These are phyloP conservation scores for Rhizoclosmatium globosum DNA, from an alignment of 192 early-diverging fungal genomes.

Conservation along the genomic window DNA sequence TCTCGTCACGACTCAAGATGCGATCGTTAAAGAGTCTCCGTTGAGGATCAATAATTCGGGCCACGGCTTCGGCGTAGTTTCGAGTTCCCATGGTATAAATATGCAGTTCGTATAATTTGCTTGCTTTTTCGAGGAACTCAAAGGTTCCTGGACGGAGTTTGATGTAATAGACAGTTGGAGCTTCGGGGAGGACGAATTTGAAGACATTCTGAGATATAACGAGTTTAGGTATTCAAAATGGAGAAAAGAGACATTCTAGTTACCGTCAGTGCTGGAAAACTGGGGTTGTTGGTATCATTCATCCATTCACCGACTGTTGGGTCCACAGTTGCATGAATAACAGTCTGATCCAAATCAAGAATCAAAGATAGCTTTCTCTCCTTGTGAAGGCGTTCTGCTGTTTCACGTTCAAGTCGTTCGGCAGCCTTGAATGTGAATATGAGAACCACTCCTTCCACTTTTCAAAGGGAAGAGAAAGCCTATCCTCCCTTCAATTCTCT, in stretches of 20 bases:
- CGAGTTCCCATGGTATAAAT: slow-evolving; percentile 99
- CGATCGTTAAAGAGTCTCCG: slow-evolving; percentile 81
- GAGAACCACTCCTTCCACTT: slow-evolving; percentile 8
- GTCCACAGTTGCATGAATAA: slow-evolving; percentile 92
- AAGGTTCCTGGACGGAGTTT: slow-evolving; percentile 87
- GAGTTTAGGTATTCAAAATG: slow-evolving; percentile 2
- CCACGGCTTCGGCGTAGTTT: slow-evolving; percentile 89
- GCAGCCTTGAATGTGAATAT: slow-evolving; percentile 64
- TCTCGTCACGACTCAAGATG: slow-evolving; percentile 94
- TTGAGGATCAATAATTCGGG: slow-evolving; percentile 86
- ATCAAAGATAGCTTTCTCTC: slow-evolving; percentile 85
- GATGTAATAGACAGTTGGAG: slow-evolving; percentile 74
- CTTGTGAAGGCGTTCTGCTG: slow-evolving; percentile 66
- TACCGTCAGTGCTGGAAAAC: slow-evolving; percentile 59
- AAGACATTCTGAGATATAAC: slow-evolving; percentile 66
- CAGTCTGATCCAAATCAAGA: slow-evolving; percentile 97
- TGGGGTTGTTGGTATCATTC: slow-evolving; percentile 64
- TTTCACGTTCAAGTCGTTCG: slow-evolving; percentile 74
- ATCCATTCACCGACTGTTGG: slow-evolving; percentile 80
- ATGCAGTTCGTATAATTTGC: slow-evolving; percentile 88
- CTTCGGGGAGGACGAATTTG: slow-evolving; percentile 77
- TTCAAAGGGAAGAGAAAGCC: background rate
- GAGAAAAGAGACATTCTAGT: background rate
- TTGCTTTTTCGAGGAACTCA: slow-evolving; percentile 77
- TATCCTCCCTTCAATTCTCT: background rate